phyloP scores from a whole-genome alignment of 2,329 filamentous ascomycete species.

The Rutstroemia sydowiana region DNA sequence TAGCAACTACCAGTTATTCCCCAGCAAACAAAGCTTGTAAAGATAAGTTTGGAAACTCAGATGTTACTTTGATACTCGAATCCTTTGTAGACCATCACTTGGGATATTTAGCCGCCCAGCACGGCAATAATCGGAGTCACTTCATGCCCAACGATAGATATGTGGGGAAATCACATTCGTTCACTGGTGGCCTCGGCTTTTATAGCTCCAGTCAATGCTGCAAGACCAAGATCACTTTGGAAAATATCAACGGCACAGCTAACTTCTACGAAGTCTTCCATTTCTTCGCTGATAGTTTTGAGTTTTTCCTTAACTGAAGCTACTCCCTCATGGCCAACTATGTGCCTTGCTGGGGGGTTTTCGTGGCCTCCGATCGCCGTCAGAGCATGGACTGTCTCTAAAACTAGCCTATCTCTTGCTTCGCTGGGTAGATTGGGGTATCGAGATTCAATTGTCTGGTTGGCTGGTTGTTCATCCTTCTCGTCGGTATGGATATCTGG shows the following conservation, averaged over 20 bases:
- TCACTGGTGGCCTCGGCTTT: not conserved
- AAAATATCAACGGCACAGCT: constrained; percentile 43
- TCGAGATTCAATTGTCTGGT: constrained; percentile 46
- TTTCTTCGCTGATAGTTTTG: constrained; percentile 89
- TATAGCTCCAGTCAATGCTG: constrained; percentile 18
- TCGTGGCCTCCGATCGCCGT: constrained; percentile 91
- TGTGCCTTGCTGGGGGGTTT: constrained; percentile 89
- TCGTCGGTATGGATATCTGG: constrained; percentile 49
- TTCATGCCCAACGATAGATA: not conserved
- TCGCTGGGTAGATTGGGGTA: constrained; percentile 66
- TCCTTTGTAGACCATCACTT: no score
- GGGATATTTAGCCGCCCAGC: no score
- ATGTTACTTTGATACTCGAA: no score
- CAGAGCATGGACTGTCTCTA: constrained; percentile 85
- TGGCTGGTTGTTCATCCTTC: constrained; percentile 15
- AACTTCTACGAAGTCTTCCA: constrained; percentile 92
- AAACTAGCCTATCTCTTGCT: constrained; percentile 66
- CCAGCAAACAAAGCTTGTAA: no score
- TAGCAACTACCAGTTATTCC: no score
- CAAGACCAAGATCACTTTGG: constrained; percentile 26
- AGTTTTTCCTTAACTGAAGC: constrained; percentile 89
- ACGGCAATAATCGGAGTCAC: no score
- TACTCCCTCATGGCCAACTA: constrained; percentile 85
- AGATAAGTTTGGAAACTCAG: no score
- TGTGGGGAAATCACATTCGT: not conserved